phyloP scores from a whole-genome alignment of 345 rosid species.

The Mercurialis annua region DNA sequence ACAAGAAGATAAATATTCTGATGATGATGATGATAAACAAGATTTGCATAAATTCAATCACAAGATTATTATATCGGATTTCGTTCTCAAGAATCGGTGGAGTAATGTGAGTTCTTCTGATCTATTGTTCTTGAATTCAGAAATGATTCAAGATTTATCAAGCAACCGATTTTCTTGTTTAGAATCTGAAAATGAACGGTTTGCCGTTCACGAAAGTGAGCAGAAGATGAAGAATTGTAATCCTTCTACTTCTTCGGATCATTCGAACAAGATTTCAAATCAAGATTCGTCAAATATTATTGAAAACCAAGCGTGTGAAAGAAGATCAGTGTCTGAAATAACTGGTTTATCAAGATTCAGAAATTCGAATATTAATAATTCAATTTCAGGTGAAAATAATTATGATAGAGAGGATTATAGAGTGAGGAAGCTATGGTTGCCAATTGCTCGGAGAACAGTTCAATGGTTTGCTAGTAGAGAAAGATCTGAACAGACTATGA shows the following conservation, averaged over 20 bases:
- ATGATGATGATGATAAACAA: conserved; percentile 14
- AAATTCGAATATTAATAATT: conserved; percentile 24
- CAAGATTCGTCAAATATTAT: conserved; percentile 26
- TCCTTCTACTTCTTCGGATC: conserved; percentile 33
- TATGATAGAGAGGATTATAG: conserved; percentile 41
- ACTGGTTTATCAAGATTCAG: conserved; percentile 55
- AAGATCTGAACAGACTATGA: conserved; percentile 27
- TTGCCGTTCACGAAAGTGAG: conserved; percentile 11
- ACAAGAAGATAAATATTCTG: conserved; percentile 1
- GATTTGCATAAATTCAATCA: conserved; percentile 61
- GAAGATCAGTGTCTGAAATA: conserved; percentile 78
- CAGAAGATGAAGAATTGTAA: conserved; percentile 29
- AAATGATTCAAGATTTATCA: conserved; percentile 56
- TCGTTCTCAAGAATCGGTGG: conserved; percentile 77
- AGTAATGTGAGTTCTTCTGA: conserved; percentile 84
- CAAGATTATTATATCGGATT: conserved; percentile 65
- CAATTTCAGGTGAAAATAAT: conserved; percentile 23
- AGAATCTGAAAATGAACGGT: conserved; percentile 10
- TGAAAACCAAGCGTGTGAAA: conserved; percentile 34
- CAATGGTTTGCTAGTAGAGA: conserved; percentile 77
- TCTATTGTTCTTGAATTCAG: conserved; percentile 63
- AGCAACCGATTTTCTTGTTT: conserved; percentile 46
- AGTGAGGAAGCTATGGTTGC: conserved; percentile 58
- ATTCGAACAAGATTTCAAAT: conserved; percentile 11
- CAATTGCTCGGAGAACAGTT: conserved; percentile 70